A percentile compares a stretch with the other conserved stretches of the same genome.
Evolutionary conservation across 2,329 filamentous ascomycete species (phyloP).

Genomic region (Diaporthe velutina): DNA sequence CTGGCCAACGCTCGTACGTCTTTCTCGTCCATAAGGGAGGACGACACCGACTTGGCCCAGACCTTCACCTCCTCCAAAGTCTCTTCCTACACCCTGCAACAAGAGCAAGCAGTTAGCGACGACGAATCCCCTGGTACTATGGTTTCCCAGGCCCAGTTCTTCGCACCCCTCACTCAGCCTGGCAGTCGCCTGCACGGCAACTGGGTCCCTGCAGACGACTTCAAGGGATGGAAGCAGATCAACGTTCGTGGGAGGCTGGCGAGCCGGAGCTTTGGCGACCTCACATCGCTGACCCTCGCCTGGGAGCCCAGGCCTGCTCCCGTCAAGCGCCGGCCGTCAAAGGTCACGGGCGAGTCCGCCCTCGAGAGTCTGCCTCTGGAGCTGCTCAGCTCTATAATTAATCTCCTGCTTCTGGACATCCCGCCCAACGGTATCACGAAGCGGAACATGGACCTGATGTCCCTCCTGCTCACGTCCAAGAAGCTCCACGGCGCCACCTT

Average conservation of each 20-base stretch:
- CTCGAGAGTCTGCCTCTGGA: constrained; percentile 79
- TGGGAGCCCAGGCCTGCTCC: constrained; percentile 59
- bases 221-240: constrained; percentile 74
- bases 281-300: constrained; percentile 67
- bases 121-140: constrained; percentile 61
- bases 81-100: constrained; percentile 65
- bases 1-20: constrained; percentile 60
- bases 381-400: constrained; percentile 80
- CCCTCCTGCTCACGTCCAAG: constrained; percentile 81
- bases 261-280: constrained; percentile 72
- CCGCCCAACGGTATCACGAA: constrained; percentile 80
- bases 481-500: constrained; percentile 80
- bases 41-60: constrained; percentile 70
- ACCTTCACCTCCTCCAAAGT: constrained; percentile 74
- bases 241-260: constrained; percentile 69
- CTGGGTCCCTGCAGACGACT: constrained; percentile 70
- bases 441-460: constrained; percentile 83
- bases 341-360: constrained; percentile 62
- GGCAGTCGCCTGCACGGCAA: constrained; percentile 69
- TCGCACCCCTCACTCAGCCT: constrained; percentile 66
- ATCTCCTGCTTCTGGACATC: constrained; percentile 79
- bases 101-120: constrained; percentile 62
- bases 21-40: constrained; percentile 73
- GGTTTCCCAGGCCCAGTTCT: constrained; percentile 60
- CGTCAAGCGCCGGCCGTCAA: constrained; percentile 35